A percentile compares a stretch with the other conserved stretches of the same genome.
phyloP scores from a whole-genome alignment of 257 asterid genomes.

The Nemophila menziesii region DNA sequence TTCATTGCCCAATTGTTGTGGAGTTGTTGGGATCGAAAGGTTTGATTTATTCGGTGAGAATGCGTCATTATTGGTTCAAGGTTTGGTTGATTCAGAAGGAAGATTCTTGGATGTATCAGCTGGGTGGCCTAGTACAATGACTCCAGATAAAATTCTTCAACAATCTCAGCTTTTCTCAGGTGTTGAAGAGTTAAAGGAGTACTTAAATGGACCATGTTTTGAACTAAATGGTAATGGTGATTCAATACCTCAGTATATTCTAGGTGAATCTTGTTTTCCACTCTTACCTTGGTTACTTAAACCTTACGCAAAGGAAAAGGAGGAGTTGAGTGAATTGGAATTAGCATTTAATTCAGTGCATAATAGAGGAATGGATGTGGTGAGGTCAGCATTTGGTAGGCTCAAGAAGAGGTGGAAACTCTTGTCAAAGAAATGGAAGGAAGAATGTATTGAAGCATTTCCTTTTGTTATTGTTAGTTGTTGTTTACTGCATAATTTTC shows the following conservation, averaged over 20 bases:
- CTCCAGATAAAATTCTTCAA: constrained; percentile 38
- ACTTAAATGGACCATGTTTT: constrained; percentile 52
- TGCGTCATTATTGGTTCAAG: constrained; percentile 58
- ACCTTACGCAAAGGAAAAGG: constrained; percentile 29
- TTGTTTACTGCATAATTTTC: constrained; percentile 89
- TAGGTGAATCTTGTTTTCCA: constrained; percentile 74
- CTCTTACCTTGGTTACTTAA: constrained; percentile 74
- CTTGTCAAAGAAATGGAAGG: constrained; percentile 61
- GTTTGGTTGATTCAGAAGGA: constrained; percentile 86
- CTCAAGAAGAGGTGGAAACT: constrained; percentile 70
- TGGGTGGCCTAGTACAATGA: constrained; percentile 70
- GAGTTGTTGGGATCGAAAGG: constrained; percentile 64
- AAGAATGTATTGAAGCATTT: constrained; percentile 57
- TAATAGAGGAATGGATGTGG: constrained; percentile 44
- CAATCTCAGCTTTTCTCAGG: constrained; percentile 52
- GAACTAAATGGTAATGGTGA: constrained; percentile 39
- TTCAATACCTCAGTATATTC: constrained; percentile 60
- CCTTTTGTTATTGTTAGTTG: constrained; percentile 65
- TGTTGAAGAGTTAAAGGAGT: constrained; percentile 47
- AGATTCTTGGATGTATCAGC: constrained; percentile 88
- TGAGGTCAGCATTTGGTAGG: constrained; percentile 45
- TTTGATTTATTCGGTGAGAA: constrained; percentile 30
- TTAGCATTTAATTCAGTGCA: constrained; percentile 53
- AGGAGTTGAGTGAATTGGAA: constrained; percentile 24
- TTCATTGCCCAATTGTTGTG: constrained; percentile 81